Evolutionary conservation across 2,329 filamentous ascomycete genomes (phyloP).

Genomic region (Stachybotrys chartarum): DNA sequence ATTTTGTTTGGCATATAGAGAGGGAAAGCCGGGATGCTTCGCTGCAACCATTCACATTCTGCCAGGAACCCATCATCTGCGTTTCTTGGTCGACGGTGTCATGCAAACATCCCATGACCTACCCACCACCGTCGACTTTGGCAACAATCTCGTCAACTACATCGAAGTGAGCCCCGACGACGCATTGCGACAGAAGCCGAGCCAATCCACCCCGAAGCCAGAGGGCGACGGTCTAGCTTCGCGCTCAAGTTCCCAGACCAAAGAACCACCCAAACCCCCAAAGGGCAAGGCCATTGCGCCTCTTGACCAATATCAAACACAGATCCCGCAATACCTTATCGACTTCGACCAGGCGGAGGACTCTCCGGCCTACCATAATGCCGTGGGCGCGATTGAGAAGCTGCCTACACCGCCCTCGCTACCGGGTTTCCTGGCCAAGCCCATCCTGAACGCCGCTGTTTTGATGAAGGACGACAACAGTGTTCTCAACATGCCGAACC

Average conservation of each 20-base stretch:
- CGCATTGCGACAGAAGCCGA: conserved; percentile 31
- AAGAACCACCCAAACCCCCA: conserved; percentile 35
- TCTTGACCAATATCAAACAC: conserved; percentile 56
- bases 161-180: conserved; percentile 85
- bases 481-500: conserved; percentile 93
- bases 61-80: conserved; percentile 91
- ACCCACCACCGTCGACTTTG: conserved; percentile 94
- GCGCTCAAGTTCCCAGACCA: conserved; percentile 16
- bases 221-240: conserved; percentile 9
- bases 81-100: conserved; percentile 89
- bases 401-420: conserved; percentile 78
- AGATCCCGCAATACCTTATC: conserved; percentile 76
- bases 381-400: conserved; percentile 67
- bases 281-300: conserved; percentile 50
- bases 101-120: conserved; percentile 84
- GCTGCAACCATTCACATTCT: conserved; percentile 75
- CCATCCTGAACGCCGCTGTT: conserved; percentile 84
- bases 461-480: conserved; percentile 98
- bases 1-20: conserved; percentile 27
- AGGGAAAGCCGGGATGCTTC: conserved; percentile 56
- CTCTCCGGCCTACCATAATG: conserved; percentile 64
- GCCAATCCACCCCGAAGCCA: conserved; percentile 19
- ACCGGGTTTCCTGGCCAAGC: conserved; percentile 87
- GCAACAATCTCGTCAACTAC: conserved; percentile 97
- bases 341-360: conserved; percentile 86